Evolutionary conservation across 805 yeast species (phyloP).

Genomic region (Saccharomycopsis synnaedendra): DNA sequence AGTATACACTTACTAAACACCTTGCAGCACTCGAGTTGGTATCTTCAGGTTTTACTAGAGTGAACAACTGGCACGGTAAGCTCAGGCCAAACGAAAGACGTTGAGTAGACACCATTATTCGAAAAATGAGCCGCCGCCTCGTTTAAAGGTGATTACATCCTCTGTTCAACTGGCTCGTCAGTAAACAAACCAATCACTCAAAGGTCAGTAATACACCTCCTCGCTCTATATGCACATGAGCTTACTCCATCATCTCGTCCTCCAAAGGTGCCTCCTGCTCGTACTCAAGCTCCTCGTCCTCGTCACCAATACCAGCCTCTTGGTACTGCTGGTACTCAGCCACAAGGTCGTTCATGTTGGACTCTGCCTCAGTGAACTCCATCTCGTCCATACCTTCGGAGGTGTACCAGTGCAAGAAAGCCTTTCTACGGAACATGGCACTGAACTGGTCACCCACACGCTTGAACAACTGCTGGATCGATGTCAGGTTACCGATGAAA

Average conservation of each 20-base stretch:
- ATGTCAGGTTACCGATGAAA: conserved; percentile 85
- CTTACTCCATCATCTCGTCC: conserved; percentile 19
- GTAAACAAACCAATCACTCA: no score
- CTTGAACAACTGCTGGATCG: conserved; percentile 82
- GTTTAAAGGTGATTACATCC: no score
- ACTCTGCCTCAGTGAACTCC: conserved; percentile 91
- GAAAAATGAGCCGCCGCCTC: no score
- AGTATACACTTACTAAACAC: no score
- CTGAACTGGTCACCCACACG: conserved; percentile 84
- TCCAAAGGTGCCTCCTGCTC: conserved; percentile 55
- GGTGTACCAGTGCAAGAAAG: conserved; percentile 94
- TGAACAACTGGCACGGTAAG: no score
- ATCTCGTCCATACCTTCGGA: conserved; percentile 94
- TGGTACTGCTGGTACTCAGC: conserved; percentile 90
- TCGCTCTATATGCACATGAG: no score
- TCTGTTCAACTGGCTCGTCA: no score
- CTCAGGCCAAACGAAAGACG: no score
- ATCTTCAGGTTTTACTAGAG: no score
- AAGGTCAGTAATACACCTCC: no score
- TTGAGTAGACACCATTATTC: no score
- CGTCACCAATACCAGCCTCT: conserved; percentile 68
- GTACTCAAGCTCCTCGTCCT: conserved; percentile 54
- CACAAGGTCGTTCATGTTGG: conserved; percentile 80
- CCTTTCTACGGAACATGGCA: conserved; percentile 88
- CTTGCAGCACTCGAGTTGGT: no score